phyloP scores from a whole-genome alignment of 192 early-diverging fungal genomes.

The Entomortierella lignicola region DNA sequence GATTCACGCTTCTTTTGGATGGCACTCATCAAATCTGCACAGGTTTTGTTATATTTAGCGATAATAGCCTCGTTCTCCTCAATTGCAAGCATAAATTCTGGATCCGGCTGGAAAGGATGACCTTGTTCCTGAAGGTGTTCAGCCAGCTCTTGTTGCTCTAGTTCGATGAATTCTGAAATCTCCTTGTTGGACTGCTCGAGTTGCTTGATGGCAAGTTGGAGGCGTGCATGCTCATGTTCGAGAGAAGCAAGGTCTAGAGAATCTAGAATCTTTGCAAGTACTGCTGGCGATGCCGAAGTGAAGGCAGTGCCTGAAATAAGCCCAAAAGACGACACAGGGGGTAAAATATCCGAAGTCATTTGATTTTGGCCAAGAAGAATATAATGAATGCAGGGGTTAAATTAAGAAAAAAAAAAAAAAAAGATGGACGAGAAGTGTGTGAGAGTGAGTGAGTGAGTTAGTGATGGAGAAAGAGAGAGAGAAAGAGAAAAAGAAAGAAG shows the following conservation, averaged over 20 bases:
- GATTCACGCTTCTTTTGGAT: conserved; percentile 23
- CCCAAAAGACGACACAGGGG: conserved; percentile 31
- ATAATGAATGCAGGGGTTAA: too few species aligned
- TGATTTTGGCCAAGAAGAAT: too few species aligned
- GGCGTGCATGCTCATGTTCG: conserved; percentile 33
- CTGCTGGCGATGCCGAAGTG: conserved; percentile 18
- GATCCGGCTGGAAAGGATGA: conserved; percentile 22
- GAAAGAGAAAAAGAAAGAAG: neutral
- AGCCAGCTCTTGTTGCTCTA: conserved; percentile 21
- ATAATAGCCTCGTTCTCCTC: conserved; percentile 46
- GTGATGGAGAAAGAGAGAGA: too few species aligned
- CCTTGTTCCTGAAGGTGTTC: conserved; percentile 2
- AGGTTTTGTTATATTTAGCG: conserved; percentile 31
- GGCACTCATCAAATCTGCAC: conserved; percentile 12
- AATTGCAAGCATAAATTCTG: conserved; percentile 49
- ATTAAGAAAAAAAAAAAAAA: too few species aligned
- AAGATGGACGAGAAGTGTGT: too few species aligned
- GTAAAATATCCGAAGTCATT: conserved; percentile 13
- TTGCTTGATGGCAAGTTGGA: conserved; percentile 31
- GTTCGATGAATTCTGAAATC: conserved; percentile 41
- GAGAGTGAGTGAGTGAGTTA: too few species aligned
- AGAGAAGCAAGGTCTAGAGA: conserved; percentile 39
- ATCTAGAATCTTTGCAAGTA: conserved; percentile 25
- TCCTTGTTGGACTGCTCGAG: conserved; percentile 43
- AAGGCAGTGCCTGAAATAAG: conserved; percentile 27